A percentile compares a stretch with the other conserved stretches of the same genome.
phyloP scores from a whole-genome alignment of 441 rosid genomes.

The Isatis lusitanica region DNA sequence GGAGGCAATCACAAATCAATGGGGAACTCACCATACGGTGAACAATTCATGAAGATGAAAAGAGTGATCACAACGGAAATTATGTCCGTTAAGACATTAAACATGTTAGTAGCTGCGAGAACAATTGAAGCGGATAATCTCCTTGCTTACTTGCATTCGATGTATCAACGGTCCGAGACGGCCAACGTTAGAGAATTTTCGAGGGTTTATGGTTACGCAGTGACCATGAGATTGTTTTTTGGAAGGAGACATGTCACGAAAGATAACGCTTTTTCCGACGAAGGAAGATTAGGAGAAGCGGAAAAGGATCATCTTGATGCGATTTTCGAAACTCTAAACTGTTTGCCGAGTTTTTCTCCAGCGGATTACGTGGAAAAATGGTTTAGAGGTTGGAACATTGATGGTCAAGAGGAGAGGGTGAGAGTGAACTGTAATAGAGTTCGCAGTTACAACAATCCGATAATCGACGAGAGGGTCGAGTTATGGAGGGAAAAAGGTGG shows the following conservation, averaged over 20 bases:
- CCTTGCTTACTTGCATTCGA: conserved; percentile 39
- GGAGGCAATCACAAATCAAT: conserved; percentile 32
- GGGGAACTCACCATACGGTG: conserved; percentile 19
- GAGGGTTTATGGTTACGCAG: conserved; percentile 41
- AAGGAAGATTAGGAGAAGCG: conserved; percentile 38
- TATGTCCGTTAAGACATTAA: conserved; percentile 35
- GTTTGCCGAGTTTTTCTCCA: conserved; percentile 33
- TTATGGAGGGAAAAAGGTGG: conserved; percentile 32
- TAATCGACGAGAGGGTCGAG: conserved; percentile 35
- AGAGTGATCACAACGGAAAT: conserved; percentile 40
- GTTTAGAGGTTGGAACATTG: conserved; percentile 44
- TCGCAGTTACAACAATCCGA: conserved; percentile 35
- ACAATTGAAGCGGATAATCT: conserved; percentile 55
- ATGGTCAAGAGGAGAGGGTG: conserved; percentile 41
- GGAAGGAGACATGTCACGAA: conserved; percentile 35
- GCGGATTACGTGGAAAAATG: conserved; percentile 45
- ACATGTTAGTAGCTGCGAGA: conserved; percentile 40
- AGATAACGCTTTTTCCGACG: conserved; percentile 2
- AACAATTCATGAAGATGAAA: conserved; percentile 57
- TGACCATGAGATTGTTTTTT: conserved; percentile 44
- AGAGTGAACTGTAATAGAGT: not conserved
- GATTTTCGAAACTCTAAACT: conserved; percentile 30
- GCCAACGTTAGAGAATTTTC: conserved; percentile 36
- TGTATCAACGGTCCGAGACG: conserved; percentile 37
- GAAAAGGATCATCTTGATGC: conserved; percentile 46